Conservation (phyloP, 768 basidiomycete species). For the Lentinula boryana region DNA sequence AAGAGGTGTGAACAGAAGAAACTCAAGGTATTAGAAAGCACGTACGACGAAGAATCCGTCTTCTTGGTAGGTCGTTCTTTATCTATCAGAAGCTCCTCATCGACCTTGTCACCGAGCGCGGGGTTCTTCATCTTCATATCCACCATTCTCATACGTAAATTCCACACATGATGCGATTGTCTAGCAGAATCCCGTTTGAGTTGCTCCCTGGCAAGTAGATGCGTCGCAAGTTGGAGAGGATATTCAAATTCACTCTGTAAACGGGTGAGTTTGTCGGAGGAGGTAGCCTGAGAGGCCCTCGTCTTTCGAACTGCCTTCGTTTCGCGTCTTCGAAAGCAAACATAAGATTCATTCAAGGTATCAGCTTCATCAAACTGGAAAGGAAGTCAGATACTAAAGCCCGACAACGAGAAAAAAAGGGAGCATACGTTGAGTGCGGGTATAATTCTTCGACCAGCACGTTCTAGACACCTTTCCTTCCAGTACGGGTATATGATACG, state of each 20-base stretch:
- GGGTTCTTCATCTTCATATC: slow-evolving; percentile 79
- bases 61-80: slow-evolving; percentile 63
- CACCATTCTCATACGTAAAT: slow-evolving; percentile 64
- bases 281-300: slow-evolving; percentile 82
- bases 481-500: slow-evolving; percentile 82
- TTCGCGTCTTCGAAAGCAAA: slow-evolving; percentile 95
- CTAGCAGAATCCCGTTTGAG: slow-evolving; percentile 63
- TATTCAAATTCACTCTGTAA: slow-evolving; percentile 70
- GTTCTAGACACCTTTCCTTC: slow-evolving; percentile 76
- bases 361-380: slow-evolving; percentile 83
- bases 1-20: neutral
- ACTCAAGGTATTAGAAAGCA: slow-evolving; percentile 7
- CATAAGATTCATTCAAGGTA: slow-evolving; percentile 86
- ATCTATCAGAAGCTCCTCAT: slow-evolving; percentile 70
- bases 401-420: neutral
- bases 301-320: slow-evolving; percentile 94
- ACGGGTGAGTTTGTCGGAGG: slow-evolving; percentile 82
- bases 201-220: slow-evolving; percentile 66
- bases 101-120: slow-evolving; percentile 50
- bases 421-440: slow-evolving; percentile 77
- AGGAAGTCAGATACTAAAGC: slow-evolving; percentile 5
- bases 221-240: slow-evolving; percentile 67
- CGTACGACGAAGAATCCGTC: slow-evolving; percentile 34
- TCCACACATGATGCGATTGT: slow-evolving; percentile 67
- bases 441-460: slow-evolving; percentile 80